These are phyloP conservation scores for Carex myosuroides DNA, from an alignment of 176 grass and related monocot genomes.

Conservation along the genomic window DNA sequence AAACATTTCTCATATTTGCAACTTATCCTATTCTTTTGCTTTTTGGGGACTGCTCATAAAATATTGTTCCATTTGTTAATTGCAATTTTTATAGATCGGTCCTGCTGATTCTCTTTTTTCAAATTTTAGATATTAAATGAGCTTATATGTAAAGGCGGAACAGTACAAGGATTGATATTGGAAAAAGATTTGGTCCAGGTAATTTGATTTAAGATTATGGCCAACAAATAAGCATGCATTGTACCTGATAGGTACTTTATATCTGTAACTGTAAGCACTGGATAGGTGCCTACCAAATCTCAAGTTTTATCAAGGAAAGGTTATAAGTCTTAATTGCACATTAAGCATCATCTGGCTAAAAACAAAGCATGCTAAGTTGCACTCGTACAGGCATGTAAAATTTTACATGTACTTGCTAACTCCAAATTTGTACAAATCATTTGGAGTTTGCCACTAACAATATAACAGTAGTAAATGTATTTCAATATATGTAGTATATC, in stretches of 20 bases:
- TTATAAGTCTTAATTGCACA: not conserved
- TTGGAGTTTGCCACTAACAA: not conserved
- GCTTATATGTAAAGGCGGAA: slow-evolving; percentile 73
- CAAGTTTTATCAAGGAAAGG: not conserved
- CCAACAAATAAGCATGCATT: slow-evolving; percentile 4
- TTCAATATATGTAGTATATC: not conserved
- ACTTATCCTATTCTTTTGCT: not conserved
- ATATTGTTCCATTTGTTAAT: not conserved
- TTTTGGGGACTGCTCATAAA: not conserved
- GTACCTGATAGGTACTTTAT: not conserved
- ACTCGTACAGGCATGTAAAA: not conserved
- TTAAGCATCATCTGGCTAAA: not conserved
- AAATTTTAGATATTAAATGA: slow-evolving; percentile 62
- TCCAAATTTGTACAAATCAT: not conserved
- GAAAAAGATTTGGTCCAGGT: slow-evolving; percentile 97
- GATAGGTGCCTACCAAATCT: not conserved
- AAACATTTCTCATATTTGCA: not conserved
- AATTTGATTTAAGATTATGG: slow-evolving; percentile 18
- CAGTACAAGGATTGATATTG: slow-evolving; percentile 68
- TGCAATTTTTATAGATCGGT: not conserved
- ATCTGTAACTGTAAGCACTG: not conserved
- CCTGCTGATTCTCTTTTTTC: not conserved
- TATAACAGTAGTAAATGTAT: not conserved
- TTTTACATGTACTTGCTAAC: not conserved
- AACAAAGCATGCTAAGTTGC: not conserved